phyloP scores from a whole-genome alignment of 495 filamentous ascomycete genomes.

The Umbilicaria muhlenbergii region DNA sequence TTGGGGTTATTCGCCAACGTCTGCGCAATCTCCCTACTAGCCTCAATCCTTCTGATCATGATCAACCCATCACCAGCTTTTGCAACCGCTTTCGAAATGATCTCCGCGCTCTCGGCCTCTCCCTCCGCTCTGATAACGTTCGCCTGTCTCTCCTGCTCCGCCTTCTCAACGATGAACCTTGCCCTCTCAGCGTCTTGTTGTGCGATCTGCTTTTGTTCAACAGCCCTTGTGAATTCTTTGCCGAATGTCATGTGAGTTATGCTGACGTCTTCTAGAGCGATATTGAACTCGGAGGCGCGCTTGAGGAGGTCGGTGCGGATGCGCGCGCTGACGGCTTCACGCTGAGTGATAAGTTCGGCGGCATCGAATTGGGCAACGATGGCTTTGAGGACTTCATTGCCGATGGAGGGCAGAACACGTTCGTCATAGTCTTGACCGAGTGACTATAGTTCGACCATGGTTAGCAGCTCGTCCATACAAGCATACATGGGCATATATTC shows the following conservation, averaged over 20 bases:
- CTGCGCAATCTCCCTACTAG: slow-evolving; percentile 88
- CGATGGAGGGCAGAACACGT: slow-evolving; percentile 97
- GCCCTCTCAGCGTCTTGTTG: slow-evolving; percentile 97
- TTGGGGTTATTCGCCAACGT: slow-evolving; percentile 84
- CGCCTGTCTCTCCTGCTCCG: slow-evolving; percentile 96
- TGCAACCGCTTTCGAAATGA: slow-evolving; percentile 79
- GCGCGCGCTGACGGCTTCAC: slow-evolving; percentile 86
- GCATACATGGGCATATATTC: neutral
- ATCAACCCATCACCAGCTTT: slow-evolving; percentile 88
- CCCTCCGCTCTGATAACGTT: slow-evolving; percentile 97
- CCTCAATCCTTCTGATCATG: slow-evolving; percentile 91
- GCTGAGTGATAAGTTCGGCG: slow-evolving; percentile 97
- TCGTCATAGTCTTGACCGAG: slow-evolving; percentile 98
- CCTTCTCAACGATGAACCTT: slow-evolving; percentile 95
- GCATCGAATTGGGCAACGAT: slow-evolving; percentile 99
- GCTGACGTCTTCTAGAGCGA: slow-evolving; percentile 93
- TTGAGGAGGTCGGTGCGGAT: slow-evolving; percentile 91
- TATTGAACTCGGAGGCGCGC: slow-evolving; percentile 97
- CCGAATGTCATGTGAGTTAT: slow-evolving; percentile 99
- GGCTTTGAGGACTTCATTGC: slow-evolving; percentile 98
- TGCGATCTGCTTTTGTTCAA: slow-evolving; percentile 99
- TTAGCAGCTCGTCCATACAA: too few relatives aligned
- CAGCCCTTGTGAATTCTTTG: slow-evolving; percentile 94
- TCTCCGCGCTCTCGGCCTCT: slow-evolving; percentile 90
- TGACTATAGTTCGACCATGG: slow-evolving; percentile 17